phyloP scores from a whole-genome alignment of 208 protist genomes.

The Crithidia bombi region DNA sequence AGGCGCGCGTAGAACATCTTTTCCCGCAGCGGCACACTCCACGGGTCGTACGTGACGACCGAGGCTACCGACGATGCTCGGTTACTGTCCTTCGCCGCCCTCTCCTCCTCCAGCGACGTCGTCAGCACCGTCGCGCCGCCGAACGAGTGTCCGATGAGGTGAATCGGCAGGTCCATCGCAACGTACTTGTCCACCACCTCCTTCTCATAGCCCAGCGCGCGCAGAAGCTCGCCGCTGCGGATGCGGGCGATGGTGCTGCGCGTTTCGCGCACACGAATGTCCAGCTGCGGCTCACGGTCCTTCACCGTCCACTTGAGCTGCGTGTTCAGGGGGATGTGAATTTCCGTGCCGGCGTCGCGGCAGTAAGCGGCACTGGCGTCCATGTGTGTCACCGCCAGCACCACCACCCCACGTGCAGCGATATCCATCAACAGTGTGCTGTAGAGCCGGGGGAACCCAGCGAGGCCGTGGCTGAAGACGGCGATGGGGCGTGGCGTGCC shows the following conservation, averaged over 20 bases:
- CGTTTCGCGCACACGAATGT: constrained; percentile 52
- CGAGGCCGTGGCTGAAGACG: constrained; percentile 85
- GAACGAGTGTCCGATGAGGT: constrained; percentile 85
- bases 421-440: constrained; percentile 68
- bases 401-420: constrained; percentile 70
- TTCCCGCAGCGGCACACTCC: constrained; percentile 58
- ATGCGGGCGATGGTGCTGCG: constrained; percentile 42
- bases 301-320: constrained; percentile 38
- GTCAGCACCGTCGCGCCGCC: constrained; percentile 73
- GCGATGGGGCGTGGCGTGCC: constrained; percentile 54
- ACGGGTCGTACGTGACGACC: constrained; percentile 73
- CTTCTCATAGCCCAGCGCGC: constrained; percentile 32
- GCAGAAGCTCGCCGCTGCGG: constrained; percentile 44
- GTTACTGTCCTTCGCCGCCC: constrained; percentile 10
- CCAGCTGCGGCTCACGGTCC: constrained; percentile 63
- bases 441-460: constrained; percentile 70
- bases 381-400: constrained; percentile 75
- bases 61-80: constrained; percentile 14
- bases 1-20: constrained; percentile 52
- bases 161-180: constrained; percentile 20
- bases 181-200: constrained; percentile 43
- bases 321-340: constrained; percentile 42
- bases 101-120: constrained; percentile 42
- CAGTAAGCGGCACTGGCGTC: constrained; percentile 83
- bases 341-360: constrained; percentile 43